phyloP scores from a whole-genome alignment of 2,329 filamentous ascomycete species.

The Periglandula ipomoeae region DNA sequence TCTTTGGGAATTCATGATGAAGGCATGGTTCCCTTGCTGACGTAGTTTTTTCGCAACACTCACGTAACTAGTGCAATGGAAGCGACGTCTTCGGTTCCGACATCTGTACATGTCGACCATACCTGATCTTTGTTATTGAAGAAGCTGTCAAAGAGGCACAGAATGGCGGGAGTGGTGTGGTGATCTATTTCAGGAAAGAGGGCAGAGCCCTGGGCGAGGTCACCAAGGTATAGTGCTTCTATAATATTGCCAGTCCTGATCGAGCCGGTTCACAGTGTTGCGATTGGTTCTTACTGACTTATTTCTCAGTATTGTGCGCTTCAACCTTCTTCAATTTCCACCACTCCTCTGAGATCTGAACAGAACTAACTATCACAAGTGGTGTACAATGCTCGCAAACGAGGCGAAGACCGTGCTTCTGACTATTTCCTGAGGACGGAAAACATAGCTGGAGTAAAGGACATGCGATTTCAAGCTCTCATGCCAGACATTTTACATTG shows the following conservation, averaged over 20 bases:
- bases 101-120: conserved; percentile 93
- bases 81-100: conserved; percentile 97
- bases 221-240: conserved; percentile 60
- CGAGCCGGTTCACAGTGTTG: neutral
- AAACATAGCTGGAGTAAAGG: conserved; percentile 94
- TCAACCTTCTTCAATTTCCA: neutral
- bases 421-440: conserved; percentile 98
- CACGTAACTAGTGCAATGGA: conserved; percentile 64
- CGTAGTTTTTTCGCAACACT: neutral
- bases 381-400: conserved; percentile 73
- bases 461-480: conserved; percentile 94
- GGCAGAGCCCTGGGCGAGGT: conserved; percentile 91
- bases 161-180: conserved; percentile 83
- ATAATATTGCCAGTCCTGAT: neutral
- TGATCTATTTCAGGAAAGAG: conserved; percentile 98
- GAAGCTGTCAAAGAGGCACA: conserved; percentile 97
- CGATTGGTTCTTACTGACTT: neutral
- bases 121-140: conserved; percentile 93
- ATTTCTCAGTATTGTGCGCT: conserved; percentile 37
- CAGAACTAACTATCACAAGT: conserved; percentile 24
- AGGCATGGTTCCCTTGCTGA: too few relatives aligned
- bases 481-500: conserved; percentile 98
- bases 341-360: conserved; percentile 9
- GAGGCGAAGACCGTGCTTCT: conserved; percentile 68
- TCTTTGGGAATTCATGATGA: conserved; percentile 74